Base-by-base conservation (phyloP, 2,329 filamentous ascomycete species). In the Aschersonia sp. region DNA sequence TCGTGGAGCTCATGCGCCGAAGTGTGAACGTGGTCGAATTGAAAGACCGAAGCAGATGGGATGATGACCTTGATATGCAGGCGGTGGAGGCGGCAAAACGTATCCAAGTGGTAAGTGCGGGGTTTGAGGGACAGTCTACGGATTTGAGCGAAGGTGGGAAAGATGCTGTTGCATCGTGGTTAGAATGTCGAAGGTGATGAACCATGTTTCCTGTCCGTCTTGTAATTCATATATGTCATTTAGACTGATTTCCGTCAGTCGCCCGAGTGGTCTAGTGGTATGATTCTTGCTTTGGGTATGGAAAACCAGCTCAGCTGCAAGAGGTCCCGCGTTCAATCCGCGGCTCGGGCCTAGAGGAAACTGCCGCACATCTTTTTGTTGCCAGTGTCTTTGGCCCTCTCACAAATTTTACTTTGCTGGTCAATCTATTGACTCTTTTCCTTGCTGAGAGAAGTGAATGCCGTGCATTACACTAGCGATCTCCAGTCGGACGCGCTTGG, bases 1-100 rank as follows among this genome's bases (percentile, higher is more conserved):
- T 79, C n/a, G 65, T 63, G 0, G 55, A 58, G 12, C 54, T 73
- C 49, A 75, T 77, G 70, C 64, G 66, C 37, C 63, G 67, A 42
- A 75, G 73, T 53, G 54, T 77, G 30, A 60, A 69, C 31, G 66
- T 63, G 54, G 41, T 67, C 4, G 73, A 77, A 56, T 53, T 71
- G 12, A 66, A 63, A 49, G 62, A 70, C 51, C 62, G 66, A 22
- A 56, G 52, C 45, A 58, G 55, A 37, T 70, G 67, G 66, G 70
- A 72, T 48, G 58, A 64, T 1, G 61, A 69, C 5, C 55, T 59
- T 32, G 58, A 62, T 8, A 58, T 50, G 4, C 59, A 53, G 53
- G 58, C 58, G 4, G 56, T 55, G 1, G 67, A 70, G 53, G 61
- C 60, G 1, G 48, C 54, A 12, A 58, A 59, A 29, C 59, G 69